Percentiles rank a stretch among this genome's conserved stretches.
Evolutionary conservation across 2,329 filamentous ascomycete genomes (phyloP).

Genomic region (Paracorniculantispora psalliotae): DNA sequence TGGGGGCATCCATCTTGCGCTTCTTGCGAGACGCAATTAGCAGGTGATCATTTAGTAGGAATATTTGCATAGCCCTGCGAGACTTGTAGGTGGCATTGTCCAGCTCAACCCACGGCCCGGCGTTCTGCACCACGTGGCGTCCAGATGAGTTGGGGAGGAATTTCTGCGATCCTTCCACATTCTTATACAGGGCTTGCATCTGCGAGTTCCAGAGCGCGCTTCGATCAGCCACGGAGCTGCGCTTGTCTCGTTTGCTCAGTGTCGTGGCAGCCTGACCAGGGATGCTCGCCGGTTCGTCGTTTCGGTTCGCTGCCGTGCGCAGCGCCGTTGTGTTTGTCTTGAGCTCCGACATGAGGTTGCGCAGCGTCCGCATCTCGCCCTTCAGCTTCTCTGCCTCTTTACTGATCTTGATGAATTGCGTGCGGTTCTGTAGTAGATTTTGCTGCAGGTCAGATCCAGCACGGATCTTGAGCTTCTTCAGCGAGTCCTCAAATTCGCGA

Average conservation of each 20-base stretch:
- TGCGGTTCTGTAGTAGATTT: constrained; percentile 94
- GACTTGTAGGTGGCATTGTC: constrained; percentile 98
- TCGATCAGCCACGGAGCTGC: constrained; percentile 77
- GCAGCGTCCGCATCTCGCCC: constrained; percentile 85
- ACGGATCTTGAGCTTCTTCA: constrained; percentile 71
- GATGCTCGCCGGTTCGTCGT: constrained; percentile 42
- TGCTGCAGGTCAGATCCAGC: constrained; percentile 84
- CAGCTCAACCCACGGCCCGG: constrained; percentile 88
- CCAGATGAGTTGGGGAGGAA: constrained; percentile 86
- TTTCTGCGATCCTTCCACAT: constrained; percentile 96
- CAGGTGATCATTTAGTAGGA: constrained; percentile 90
- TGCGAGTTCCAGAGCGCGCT: constrained; percentile 64
- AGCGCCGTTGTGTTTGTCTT: constrained; percentile 70
- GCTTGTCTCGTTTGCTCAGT: constrained; percentile 69
- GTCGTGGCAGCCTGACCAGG: constrained; percentile 45
- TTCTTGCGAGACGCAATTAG: constrained; percentile 90
- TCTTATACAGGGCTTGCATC: constrained; percentile 81
- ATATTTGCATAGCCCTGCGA: constrained; percentile 80
- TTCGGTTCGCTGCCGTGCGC: constrained; percentile 52
- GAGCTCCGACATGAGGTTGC: constrained; percentile 87
- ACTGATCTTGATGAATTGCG: constrained; percentile 98
- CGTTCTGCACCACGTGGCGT: constrained; percentile 92
- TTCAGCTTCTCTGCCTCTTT: constrained; percentile 99
- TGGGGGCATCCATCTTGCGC: constrained; percentile 69
- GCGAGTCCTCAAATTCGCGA: constrained; percentile 68